Evolutionary conservation across 2,329 filamentous ascomycete genomes (phyloP).

Genomic region (Cytospora schulzeri): DNA sequence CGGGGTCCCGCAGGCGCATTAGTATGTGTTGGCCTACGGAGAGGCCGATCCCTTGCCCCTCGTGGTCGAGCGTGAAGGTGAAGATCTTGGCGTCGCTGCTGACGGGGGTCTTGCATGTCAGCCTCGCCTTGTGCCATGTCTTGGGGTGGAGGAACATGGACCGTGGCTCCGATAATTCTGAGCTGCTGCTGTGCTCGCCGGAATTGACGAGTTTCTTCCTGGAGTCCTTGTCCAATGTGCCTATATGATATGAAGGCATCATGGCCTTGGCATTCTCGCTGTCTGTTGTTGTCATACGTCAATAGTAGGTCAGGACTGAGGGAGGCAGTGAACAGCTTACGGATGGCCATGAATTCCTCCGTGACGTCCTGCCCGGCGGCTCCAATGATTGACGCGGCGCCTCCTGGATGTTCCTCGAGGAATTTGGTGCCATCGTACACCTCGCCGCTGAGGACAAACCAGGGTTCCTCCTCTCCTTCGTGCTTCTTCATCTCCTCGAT

Average conservation of each 20-base stretch:
- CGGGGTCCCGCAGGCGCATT: conserved; percentile 76
- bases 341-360: conserved; percentile 90
- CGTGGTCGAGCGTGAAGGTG: conserved; percentile 75
- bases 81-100: conserved; percentile 83
- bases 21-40: conserved; percentile 87
- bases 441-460: conserved; percentile 87
- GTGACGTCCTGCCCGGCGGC: conserved; percentile 81
- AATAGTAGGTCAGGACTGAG: neutral
- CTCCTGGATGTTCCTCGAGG: conserved; percentile 81
- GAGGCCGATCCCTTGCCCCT: conserved; percentile 70
- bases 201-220: conserved; percentile 52
- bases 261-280: conserved; percentile 89
- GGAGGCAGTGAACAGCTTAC: conserved; percentile 54
- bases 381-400: conserved; percentile 79
- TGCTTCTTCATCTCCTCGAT: conserved; percentile 74
- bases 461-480: conserved; percentile 65
- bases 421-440: conserved; percentile 87
- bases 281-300: conserved; percentile 60
- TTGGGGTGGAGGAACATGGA: conserved; percentile 71
- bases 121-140: conserved; percentile 71
- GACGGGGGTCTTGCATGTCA: conserved; percentile 68
- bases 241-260: conserved; percentile 86
- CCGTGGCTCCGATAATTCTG: conserved; percentile 41
- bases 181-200: conserved; percentile 38
- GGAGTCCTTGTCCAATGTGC: conserved; percentile 67